Conservation (phyloP, 164 flowering plant species). For the Sextonia rubra region DNA sequence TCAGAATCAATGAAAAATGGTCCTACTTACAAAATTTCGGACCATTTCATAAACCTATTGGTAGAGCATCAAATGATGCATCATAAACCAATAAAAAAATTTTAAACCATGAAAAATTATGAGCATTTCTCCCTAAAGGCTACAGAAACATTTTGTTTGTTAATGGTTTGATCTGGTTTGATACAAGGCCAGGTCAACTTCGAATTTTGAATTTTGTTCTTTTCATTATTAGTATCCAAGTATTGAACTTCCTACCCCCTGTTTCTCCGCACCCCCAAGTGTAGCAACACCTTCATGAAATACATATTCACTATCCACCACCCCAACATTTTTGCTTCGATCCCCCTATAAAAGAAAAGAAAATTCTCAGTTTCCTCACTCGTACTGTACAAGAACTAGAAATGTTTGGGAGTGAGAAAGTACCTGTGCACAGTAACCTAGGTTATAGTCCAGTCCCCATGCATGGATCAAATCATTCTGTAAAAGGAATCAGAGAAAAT, state of each 20-base stretch:
- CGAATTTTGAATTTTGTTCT: too few species aligned
- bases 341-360: constrained; percentile 52
- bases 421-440: constrained; percentile 95
- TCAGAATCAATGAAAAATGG: too few species aligned
- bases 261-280: constrained; percentile 48
- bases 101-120: not conserved
- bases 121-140: not conserved
- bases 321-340: constrained; percentile 70
- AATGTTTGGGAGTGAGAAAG: not conserved
- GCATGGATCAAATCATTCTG: constrained; percentile 98
- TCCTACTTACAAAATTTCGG: too few species aligned
- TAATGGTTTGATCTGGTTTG: not conserved
- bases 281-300: constrained; percentile 73
- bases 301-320: constrained; percentile 81
- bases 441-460: constrained; percentile 86
- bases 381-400: not conserved
- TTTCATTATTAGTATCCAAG: not conserved
- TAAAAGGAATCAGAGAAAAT: not conserved
- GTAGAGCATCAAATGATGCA: not conserved
- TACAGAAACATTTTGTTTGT: not conserved
- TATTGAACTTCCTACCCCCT: constrained; percentile 30
- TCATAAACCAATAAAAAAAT: not conserved
- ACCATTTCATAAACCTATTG: too few species aligned
- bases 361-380: not conserved
- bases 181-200: not conserved